A percentile compares a stretch with the other conserved stretches of the same genome.
Conservation (phyloP, 768 basidiomycete species). For the Leucogyrophana mollusca region DNA sequence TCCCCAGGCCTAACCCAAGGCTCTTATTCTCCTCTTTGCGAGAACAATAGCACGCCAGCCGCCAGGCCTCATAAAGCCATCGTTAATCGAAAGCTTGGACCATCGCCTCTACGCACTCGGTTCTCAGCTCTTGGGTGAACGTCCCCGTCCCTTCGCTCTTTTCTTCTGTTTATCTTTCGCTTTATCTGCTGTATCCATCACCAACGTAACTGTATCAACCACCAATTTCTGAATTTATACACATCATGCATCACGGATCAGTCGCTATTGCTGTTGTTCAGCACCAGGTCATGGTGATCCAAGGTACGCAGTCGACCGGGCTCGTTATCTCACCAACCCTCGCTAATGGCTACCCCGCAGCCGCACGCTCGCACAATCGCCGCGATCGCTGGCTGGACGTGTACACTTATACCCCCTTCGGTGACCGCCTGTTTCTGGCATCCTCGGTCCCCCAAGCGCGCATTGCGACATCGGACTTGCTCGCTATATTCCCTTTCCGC, state of each 20-base stretch:
- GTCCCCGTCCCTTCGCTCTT: too few relatives aligned
- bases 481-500: constrained; percentile 51
- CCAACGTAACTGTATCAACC: constrained; percentile 13
- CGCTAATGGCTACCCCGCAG: constrained; percentile 32
- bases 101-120: neutral
- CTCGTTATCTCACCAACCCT: neutral
- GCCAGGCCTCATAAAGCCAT: too few relatives aligned
- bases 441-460: constrained; percentile 60
- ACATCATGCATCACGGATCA: constrained; percentile 51
- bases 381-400: constrained; percentile 66
- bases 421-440: constrained; percentile 63
- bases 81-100: too few relatives aligned
- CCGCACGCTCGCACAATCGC: constrained; percentile 51
- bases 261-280: constrained; percentile 70
- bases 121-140: too few relatives aligned
- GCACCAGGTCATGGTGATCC: constrained; percentile 65
- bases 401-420: constrained; percentile 61
- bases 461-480: constrained; percentile 57
- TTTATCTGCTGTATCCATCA: constrained; percentile 18
- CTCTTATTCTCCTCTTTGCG: too few relatives aligned
- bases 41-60: too few relatives aligned
- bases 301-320: constrained; percentile 41
- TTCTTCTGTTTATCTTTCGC: neutral
- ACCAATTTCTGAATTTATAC: constrained; percentile 4
- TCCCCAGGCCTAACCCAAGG: too few relatives aligned